Conservation (phyloP, 2,329 filamentous ascomycete genomes). For the Akanthomyces lecanii region DNA sequence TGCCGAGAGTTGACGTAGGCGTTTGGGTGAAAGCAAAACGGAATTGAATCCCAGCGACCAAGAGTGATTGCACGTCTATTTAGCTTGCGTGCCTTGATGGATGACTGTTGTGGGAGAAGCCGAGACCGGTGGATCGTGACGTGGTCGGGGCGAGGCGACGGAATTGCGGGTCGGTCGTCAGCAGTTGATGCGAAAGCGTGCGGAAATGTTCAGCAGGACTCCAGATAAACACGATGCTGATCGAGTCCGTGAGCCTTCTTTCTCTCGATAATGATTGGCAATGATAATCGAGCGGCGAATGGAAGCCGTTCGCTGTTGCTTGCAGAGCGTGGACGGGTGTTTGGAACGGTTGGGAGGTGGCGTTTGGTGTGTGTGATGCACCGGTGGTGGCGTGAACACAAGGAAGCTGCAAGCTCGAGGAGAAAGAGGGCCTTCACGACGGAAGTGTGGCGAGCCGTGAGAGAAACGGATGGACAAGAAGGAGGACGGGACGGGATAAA, state of each 20-base stretch:
- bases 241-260: conserved; percentile 9
- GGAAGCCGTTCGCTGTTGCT: conserved; percentile 14
- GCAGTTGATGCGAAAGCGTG: neutral
- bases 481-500: conserved; percentile 18
- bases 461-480: conserved; percentile 13
- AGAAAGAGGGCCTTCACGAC: conserved; percentile 17
- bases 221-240: neutral
- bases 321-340: neutral
- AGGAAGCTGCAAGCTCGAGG: conserved; percentile 20
- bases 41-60: neutral
- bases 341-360: conserved; percentile 8
- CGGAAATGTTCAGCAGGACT: conserved; percentile 1
- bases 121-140: conserved; percentile 16
- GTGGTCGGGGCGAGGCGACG: conserved; percentile 11
- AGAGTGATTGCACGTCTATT: neutral
- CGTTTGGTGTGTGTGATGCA: conserved; percentile 9
- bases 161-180: conserved; percentile 8
- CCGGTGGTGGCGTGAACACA: conserved; percentile 1
- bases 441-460: conserved; percentile 13
- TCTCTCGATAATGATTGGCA: conserved; percentile 14
- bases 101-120: conserved; percentile 12
- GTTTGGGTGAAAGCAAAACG: neutral
- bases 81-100: conserved; percentile 1
- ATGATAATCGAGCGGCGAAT: neutral
- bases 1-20: conserved; percentile 1